A percentile compares a stretch with the other conserved stretches of the same genome.
Conservation (phyloP, 257 asterid genomes). For the Leonotis leonurus region DNA sequence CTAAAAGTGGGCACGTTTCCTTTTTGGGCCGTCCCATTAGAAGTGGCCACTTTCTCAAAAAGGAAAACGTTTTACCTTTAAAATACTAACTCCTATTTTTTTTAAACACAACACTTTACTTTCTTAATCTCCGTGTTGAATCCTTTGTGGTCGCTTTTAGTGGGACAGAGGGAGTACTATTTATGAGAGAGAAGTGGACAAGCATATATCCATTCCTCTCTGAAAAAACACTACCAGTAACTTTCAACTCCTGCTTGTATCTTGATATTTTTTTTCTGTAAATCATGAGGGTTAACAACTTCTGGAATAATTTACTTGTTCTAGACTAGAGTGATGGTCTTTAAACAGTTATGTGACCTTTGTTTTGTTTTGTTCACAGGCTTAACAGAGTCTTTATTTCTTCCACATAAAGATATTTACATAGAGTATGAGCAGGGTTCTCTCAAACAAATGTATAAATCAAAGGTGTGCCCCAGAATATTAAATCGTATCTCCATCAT, state of each 20-base stretch:
- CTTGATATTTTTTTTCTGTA: neutral
- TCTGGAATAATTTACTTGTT: neutral
- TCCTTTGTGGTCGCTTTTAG: too few species aligned
- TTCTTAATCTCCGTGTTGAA: too few species aligned
- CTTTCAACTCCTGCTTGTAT: neutral
- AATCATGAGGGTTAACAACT: constrained; percentile 2
- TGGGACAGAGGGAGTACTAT: too few species aligned
- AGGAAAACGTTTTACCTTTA: too few species aligned
- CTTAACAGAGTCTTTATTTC: constrained; percentile 87
- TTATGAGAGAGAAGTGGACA: too few species aligned
- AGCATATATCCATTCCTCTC: neutral
- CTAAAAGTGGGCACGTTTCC: too few species aligned
- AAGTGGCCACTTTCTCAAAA: too few species aligned
- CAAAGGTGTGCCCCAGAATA: constrained; percentile 48
- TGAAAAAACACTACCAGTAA: constrained; percentile 5
- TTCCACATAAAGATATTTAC: constrained; percentile 80
- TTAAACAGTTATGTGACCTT: neutral
- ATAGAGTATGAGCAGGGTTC: constrained; percentile 94
- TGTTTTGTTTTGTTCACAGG: constrained; percentile 55
- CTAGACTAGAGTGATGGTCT: neutral
- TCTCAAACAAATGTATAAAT: constrained; percentile 79
- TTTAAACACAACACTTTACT: too few species aligned
- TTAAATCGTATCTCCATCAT: constrained; percentile 17
- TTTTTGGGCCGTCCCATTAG: too few species aligned
- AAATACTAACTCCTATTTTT: too few species aligned